A percentile compares a stretch with the other conserved stretches of the same genome.
These are phyloP conservation scores for Kalmanozyma brasiliensis DNA, from an alignment of 1,284 basidiomycete species.

Conservation along the genomic window DNA sequence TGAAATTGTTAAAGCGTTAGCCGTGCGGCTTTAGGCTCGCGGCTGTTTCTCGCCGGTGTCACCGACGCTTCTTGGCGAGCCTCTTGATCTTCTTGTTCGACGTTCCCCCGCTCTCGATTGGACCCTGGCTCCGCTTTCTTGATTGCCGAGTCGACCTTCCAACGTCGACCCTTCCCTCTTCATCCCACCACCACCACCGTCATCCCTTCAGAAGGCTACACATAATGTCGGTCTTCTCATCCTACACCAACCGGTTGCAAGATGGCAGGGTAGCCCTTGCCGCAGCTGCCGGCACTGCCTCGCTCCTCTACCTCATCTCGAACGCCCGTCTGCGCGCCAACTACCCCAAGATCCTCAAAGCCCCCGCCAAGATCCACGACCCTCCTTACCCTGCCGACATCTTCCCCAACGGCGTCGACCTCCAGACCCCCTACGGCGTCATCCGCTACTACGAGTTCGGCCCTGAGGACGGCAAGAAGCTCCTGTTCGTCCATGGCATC, in stretches of 20 bases:
- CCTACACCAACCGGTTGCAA: constrained; percentile 18
- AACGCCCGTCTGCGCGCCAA: constrained; percentile 29
- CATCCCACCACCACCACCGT: constrained; percentile 4
- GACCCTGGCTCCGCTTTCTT: constrained; percentile 3
- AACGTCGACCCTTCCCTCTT: neutral
- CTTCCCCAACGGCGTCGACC: constrained; percentile 35
- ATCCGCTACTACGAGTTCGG: constrained; percentile 55
- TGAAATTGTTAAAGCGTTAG: constrained; percentile 2
- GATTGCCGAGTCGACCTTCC: constrained; percentile 5
- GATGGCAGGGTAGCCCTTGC: constrained; percentile 28
- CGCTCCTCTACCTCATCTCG: constrained; percentile 30
- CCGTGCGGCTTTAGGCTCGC: too few species aligned
- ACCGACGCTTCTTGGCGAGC: neutral
- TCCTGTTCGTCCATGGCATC: constrained; percentile 62
- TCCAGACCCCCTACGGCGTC: constrained; percentile 37
- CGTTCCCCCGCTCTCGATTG: neutral
- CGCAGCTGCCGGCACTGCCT: constrained; percentile 35
- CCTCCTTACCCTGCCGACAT: constrained; percentile 42
- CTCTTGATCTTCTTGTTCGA: neutral
- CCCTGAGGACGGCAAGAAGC: constrained; percentile 57
- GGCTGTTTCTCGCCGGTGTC: constrained; percentile 1
- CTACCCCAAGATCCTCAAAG: constrained; percentile 42
- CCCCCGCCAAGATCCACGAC: constrained; percentile 34
- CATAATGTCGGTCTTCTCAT: constrained; percentile 23
- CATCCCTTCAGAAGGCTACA: too few species aligned